Conservation (phyloP, 2,329 filamentous ascomycete genomes). For the Penicillium sp. region DNA sequence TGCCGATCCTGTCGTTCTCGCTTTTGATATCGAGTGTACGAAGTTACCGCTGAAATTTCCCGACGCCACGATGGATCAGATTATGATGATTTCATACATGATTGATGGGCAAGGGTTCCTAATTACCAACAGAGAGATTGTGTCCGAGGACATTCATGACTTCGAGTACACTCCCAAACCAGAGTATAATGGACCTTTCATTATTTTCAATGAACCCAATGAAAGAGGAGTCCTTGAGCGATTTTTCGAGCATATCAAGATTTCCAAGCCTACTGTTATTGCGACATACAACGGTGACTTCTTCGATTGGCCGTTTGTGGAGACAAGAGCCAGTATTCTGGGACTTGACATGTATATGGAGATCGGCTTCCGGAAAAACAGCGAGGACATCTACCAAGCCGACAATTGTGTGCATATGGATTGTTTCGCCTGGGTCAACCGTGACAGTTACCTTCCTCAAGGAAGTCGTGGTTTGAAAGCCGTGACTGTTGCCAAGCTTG, state of each 20-base stretch:
- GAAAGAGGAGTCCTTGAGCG: constrained; percentile 84
- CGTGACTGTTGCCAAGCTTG: constrained; percentile 94
- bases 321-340: constrained; percentile 85
- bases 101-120: constrained; percentile 97
- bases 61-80: constrained; percentile 87
- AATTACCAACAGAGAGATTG: constrained; percentile 96
- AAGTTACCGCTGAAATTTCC: constrained; percentile 96
- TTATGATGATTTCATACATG: constrained; percentile 99
- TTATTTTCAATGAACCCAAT: constrained; percentile 97
- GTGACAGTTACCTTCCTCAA: constrained; percentile 96
- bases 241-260: constrained; percentile 94
- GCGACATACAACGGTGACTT: constrained; percentile 99
- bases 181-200: constrained; percentile 91
- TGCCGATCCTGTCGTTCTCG: constrained; percentile 95
- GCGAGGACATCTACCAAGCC: constrained; percentile 93
- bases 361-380: constrained; percentile 94
- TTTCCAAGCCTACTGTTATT: constrained; percentile 90
- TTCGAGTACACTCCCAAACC: constrained; percentile 98
- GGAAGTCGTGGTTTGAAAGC: constrained; percentile 96
- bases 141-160: constrained; percentile 94
- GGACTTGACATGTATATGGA: constrained; percentile 99
- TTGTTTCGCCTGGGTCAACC: constrained; percentile 97
- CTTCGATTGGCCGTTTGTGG: constrained; percentile 99
- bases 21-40: constrained; percentile 98
- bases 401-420: constrained; percentile 98